These are phyloP conservation scores for Begonia peltatifolia DNA, from an alignment of 306 rosid genomes.

Conservation along the genomic window DNA sequence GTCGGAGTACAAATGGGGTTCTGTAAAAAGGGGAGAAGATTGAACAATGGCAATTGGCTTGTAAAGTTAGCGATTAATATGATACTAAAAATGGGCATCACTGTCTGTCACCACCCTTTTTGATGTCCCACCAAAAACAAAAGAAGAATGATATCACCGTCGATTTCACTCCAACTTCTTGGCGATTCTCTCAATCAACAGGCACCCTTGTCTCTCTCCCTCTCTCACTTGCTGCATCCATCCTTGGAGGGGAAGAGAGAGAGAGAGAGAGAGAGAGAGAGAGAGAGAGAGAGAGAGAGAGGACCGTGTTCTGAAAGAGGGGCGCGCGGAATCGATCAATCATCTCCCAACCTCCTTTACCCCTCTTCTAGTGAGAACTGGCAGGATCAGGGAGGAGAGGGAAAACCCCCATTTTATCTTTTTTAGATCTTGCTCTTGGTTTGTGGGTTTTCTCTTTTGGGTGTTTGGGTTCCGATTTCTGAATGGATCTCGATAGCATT, in stretches of 20 bases:
- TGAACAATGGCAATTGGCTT: too few relatives aligned
- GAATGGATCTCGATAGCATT: slow-evolving; percentile 75
- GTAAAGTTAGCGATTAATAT: too few relatives aligned
- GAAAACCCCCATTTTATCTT: neutral
- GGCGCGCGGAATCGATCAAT: slow-evolving; percentile 1
- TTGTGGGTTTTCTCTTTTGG: slow-evolving; percentile 4
- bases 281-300: slow-evolving; percentile 12
- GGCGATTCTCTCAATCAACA: slow-evolving; percentile 27
- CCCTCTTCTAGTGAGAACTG: neutral
- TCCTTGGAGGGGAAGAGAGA: slow-evolving; percentile 13
- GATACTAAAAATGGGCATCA: too few relatives aligned
- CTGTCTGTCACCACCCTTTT: neutral
- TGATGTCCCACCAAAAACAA: neutral
- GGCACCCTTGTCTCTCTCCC: slow-evolving; percentile 18
- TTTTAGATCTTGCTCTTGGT: slow-evolving; percentile 5
- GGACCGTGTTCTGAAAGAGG: slow-evolving; percentile 2
- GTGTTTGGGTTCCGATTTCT: slow-evolving; percentile 10
- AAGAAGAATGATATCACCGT: neutral
- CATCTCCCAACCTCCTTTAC: slow-evolving; percentile 13
- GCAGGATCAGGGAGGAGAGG: neutral
- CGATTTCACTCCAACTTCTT: slow-evolving; percentile 21
- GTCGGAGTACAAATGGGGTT: too few relatives aligned
- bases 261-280: too few relatives aligned
- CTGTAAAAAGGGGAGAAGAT: too few relatives aligned
- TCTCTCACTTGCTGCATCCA: slow-evolving; percentile 15